phyloP scores from a whole-genome alignment of 2,329 filamentous ascomycete species.

The Neofusicoccum sp. region DNA sequence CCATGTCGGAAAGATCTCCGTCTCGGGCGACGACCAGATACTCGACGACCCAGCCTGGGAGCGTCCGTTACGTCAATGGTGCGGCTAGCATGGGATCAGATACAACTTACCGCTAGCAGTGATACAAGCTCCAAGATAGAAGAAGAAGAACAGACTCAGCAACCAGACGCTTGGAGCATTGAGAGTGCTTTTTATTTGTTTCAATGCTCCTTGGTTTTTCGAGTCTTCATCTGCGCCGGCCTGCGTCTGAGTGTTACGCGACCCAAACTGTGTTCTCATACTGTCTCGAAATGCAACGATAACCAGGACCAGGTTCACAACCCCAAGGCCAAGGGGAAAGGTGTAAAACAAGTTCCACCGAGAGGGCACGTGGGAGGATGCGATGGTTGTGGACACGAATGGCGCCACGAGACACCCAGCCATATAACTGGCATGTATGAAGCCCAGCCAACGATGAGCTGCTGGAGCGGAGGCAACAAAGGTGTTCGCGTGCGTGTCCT shows the following conservation, averaged over 20 bases:
- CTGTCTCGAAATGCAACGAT: conserved; percentile 52
- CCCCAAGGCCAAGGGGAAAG: conserved; percentile 53
- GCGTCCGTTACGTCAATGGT: neutral
- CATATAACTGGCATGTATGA: conserved; percentile 64
- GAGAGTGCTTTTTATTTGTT: conserved; percentile 44
- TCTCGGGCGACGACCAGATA: conserved; percentile 61
- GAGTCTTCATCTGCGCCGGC: conserved; percentile 37
- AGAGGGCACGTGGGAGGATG: conserved; percentile 31
- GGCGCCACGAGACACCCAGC: conserved; percentile 57
- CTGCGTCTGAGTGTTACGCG: neutral
- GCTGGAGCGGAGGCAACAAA: conserved; percentile 54
- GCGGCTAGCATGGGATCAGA: neutral
- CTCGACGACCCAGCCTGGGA: conserved; percentile 61
- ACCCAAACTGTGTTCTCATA: no score
- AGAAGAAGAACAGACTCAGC: conserved; percentile 63
- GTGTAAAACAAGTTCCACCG: conserved; percentile 59
- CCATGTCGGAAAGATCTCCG: conserved; percentile 56
- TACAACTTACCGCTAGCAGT: conserved; percentile 46
- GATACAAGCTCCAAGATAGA: conserved; percentile 56
- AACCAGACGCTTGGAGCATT: conserved; percentile 54
- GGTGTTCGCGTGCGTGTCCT: conserved; percentile 63
- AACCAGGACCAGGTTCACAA: conserved; percentile 51
- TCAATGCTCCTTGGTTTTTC: conserved; percentile 26
- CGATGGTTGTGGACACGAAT: conserved; percentile 42
- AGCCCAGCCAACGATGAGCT: conserved; percentile 60